Base-by-base conservation (phyloP, 352 stramenopile genomes). In the Pythium utonaiense region DNA sequence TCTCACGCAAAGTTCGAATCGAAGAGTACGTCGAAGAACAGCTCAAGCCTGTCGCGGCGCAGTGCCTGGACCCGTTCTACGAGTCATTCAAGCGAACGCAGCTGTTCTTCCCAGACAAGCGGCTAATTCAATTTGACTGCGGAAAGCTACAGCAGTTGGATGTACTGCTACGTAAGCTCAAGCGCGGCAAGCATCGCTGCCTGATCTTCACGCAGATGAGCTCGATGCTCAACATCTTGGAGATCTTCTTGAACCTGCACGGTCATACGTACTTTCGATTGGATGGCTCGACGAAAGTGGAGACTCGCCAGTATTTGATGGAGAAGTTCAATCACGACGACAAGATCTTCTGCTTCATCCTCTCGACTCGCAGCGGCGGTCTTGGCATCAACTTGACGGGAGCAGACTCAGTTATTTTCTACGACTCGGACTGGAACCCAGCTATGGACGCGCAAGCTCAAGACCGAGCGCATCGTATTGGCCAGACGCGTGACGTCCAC, bases 401-500 rank as follows among this genome's bases (percentile, higher is more conserved):
- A 21, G 98, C 98, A 25, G 97, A 99, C 66, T 99, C 96, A 6
- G 96, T 99, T 7, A 97, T 99, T 41, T 98, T 99, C 70, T 99
- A 99, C 64, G 98, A 99, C 67, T 98, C 87, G 63, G 97, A 99
- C 70, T 99, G 97, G 97, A 99, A 99, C 73, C 97, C 98, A n/a
- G 92, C 97, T 36, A 96, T 96, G 83, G 92, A 98, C 58, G 89
- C 90, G 6, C 92, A 98, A 49, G 92, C 92, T 3, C 88, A 96
- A 62, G 92, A 96, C 75, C 87, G 92, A 10, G 85, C 86, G 3
- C 92, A 98, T 75, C 87, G 92, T 58, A 97, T 98, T 33, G 92
- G 92, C 13, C 86, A 95, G 60, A 96, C 93, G 72, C 95, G 95
- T 58, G 85, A 96, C 73, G 87, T 96, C 42, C 83, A 85, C 31